Conservation (phyloP, 257 asterid genomes). For the Lithospermum erythrorhizon region DNA sequence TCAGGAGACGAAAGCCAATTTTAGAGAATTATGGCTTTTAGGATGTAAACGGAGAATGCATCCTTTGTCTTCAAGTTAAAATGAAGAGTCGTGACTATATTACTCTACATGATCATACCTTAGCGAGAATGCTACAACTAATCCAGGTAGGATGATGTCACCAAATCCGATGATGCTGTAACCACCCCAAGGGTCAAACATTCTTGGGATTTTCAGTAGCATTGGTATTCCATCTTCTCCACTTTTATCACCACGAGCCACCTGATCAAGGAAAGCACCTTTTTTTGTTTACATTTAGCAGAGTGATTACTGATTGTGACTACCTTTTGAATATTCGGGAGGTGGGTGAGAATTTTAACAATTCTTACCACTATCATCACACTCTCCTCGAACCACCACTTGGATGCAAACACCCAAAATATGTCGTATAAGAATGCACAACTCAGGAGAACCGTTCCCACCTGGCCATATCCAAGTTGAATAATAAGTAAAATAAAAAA, state of each 20-base stretch:
- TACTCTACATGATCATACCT: background rate
- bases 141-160: slow-evolving; percentile 78
- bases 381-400: slow-evolving; percentile 82
- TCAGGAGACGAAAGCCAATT: no score
- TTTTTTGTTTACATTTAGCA: background rate
- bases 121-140: slow-evolving; percentile 35
- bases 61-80: no score
- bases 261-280: slow-evolving; percentile 28
- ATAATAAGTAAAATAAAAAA: background rate
- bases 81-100: no score
- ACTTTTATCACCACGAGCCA: slow-evolving; percentile 89
- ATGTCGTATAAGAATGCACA: slow-evolving; percentile 90
- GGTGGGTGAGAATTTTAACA: slow-evolving; percentile 4
- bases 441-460: slow-evolving; percentile 83
- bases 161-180: slow-evolving; percentile 94
- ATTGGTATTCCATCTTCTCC: slow-evolving; percentile 95
- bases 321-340: background rate
- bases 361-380: slow-evolving; percentile 91
- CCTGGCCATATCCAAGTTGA: slow-evolving; percentile 37
- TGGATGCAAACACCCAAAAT: slow-evolving; percentile 89
- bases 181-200: slow-evolving; percentile 96
- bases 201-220: slow-evolving; percentile 77
- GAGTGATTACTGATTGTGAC: background rate
- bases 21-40: no score
- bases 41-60: no score